Evolutionary conservation across 495 filamentous ascomycete genomes (phyloP).

Genomic region (Penicillium coprophilum): DNA sequence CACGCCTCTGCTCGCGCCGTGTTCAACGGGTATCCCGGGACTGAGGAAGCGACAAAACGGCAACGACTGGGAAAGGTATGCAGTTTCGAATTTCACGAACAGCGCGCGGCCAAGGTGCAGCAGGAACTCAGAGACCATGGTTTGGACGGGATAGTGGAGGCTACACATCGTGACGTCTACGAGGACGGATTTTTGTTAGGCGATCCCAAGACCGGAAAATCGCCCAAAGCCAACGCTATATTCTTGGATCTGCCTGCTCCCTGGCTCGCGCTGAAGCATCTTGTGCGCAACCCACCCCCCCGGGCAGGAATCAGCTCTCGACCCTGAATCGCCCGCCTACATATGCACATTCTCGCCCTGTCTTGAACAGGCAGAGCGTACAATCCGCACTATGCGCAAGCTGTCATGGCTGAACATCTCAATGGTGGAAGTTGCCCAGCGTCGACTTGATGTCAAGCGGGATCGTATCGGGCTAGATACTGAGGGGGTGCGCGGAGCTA

Average conservation of each 20-base stretch:
- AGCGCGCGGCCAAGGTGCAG: constrained; percentile 67
- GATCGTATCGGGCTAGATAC: constrained; percentile 69
- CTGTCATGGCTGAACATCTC: constrained; percentile 87
- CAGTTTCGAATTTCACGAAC: constrained; percentile 90
- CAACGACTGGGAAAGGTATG: constrained; percentile 68
- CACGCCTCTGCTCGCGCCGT: constrained; percentile 86
- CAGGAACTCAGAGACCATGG: constrained; percentile 75
- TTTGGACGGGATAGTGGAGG: constrained; percentile 66
- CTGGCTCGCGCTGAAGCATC: constrained; percentile 83
- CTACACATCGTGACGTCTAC: constrained; percentile 94
- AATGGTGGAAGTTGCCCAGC: constrained; percentile 83
- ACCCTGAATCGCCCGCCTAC: constrained; percentile 62
- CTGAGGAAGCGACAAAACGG: constrained; percentile 29
- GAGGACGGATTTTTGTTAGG: constrained; percentile 72
- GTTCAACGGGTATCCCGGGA: constrained; percentile 71
- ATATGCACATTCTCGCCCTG: constrained; percentile 95
- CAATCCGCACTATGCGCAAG: constrained; percentile 72
- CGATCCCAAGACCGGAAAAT: constrained; percentile 42
- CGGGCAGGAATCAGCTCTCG: constrained; percentile 59
- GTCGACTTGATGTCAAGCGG: constrained; percentile 74
- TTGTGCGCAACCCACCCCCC: constrained; percentile 59
- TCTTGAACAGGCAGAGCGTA: constrained; percentile 89
- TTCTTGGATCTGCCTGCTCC: constrained; percentile 95
- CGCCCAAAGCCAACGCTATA: constrained; percentile 72
- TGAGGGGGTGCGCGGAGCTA: constrained; percentile 59